Percentiles rank a stretch among this genome's conserved stretches.
Evolutionary conservation across 1,139 yeast genomes (phyloP).

Genomic region (Cylindricascospora bacillispora): DNA sequence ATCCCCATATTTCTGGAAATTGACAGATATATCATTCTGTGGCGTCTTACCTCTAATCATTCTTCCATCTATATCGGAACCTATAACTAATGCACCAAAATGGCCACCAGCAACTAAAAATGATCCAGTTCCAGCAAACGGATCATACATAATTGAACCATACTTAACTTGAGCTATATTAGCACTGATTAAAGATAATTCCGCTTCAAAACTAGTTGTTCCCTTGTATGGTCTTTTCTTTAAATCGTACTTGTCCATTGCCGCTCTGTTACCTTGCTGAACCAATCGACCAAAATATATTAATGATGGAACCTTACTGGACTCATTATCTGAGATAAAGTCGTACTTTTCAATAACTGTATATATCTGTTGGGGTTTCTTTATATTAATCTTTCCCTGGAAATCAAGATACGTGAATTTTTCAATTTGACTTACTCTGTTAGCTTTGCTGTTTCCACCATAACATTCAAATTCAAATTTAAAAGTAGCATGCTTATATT

Average conservation of each 20-base stretch:
- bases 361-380: conserved; percentile 61
- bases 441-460: conserved; percentile 46
- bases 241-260: conserved; percentile 68
- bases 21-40: conserved; percentile 38
- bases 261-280: conserved; percentile 49
- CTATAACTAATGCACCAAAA: conserved; percentile 70
- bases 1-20: conserved; percentile 67
- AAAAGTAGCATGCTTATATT: conserved; percentile 40
- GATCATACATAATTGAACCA: conserved; percentile 72
- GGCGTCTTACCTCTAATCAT: conserved; percentile 59
- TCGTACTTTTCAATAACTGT: conserved; percentile 64
- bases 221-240: conserved; percentile 82
- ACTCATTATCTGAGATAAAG: conserved; percentile 34
- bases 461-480: conserved; percentile 73
- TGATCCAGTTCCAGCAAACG: conserved; percentile 95
- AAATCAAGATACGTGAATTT: conserved; percentile 58
- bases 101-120: conserved; percentile 81
- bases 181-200: conserved; percentile 67
- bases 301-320: conserved; percentile 40
- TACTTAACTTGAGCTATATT: conserved; percentile 66
- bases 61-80: conserved; percentile 87
- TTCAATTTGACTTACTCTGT: conserved; percentile 56
- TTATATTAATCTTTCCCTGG: conserved; percentile 68
- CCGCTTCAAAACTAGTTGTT: conserved; percentile 93
- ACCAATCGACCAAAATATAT: conserved; percentile 72